phyloP scores from a whole-genome alignment of 176 grass and related monocot genomes.

The Carex kokanica region DNA sequence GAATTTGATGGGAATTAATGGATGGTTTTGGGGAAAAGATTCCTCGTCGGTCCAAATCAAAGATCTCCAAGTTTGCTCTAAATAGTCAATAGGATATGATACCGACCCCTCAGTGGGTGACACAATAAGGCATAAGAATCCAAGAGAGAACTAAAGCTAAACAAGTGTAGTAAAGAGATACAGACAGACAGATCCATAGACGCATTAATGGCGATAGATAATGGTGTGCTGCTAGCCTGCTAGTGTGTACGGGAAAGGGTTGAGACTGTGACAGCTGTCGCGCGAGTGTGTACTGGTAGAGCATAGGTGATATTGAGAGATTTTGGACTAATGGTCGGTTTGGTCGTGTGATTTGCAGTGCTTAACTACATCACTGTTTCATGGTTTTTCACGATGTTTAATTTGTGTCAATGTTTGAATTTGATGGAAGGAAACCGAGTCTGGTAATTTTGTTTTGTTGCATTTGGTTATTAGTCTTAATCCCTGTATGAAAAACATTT shows the following conservation, averaged over 20 bases:
- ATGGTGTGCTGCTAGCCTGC: neutral
- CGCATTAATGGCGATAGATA: neutral
- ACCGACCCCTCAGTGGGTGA: constrained; percentile 13
- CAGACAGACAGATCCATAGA: constrained; percentile 13
- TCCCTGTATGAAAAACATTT: neutral
- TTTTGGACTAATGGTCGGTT: neutral
- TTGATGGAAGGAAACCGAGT: neutral
- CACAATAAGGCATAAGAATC: constrained; percentile 20
- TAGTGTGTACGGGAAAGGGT: neutral
- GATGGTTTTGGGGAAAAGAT: constrained; percentile 4
- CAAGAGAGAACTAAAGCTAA: too few relatives aligned
- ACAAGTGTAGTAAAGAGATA: neutral
- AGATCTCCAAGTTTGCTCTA: neutral
- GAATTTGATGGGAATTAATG: constrained; percentile 3
- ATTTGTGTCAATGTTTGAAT: neutral
- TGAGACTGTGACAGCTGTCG: neutral
- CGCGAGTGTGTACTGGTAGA: neutral
- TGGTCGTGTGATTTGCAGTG: neutral
- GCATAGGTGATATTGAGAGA: neutral
- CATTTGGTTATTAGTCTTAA: neutral
- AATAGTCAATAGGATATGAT: constrained; percentile 16
- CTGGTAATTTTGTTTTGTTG: neutral
- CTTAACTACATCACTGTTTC: neutral
- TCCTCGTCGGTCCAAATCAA: constrained; percentile 23
- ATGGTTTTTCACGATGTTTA: neutral